A percentile compares a stretch with the other conserved stretches of the same genome.
Evolutionary conservation across 2,329 filamentous ascomycete genomes (phyloP).

Genomic region (Colletotrichum sp.): DNA sequence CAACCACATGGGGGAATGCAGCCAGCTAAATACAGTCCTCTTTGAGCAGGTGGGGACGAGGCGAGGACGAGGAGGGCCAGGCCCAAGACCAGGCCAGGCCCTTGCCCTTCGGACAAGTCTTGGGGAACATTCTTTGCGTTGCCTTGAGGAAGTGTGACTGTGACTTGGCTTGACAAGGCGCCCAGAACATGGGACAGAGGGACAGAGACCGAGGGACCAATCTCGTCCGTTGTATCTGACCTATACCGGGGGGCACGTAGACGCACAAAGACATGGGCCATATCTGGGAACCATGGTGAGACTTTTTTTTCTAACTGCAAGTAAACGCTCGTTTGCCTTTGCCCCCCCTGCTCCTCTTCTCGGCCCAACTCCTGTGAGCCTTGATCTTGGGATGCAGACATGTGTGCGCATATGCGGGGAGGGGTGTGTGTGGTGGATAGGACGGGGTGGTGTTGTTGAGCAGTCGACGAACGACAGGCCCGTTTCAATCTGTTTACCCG

Average conservation of each 20-base stretch:
- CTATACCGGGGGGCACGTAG: background rate
- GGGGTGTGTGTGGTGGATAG: background rate
- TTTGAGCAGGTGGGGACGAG: background rate
- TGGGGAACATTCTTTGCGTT: slow-evolving; percentile 8
- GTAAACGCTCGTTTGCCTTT: background rate
- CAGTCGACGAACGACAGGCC: slow-evolving; percentile 6
- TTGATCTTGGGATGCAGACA: background rate
- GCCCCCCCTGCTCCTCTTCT: background rate
- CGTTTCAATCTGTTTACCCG: slow-evolving; percentile 18
- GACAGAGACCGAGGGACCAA: background rate
- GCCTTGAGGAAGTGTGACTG: background rate
- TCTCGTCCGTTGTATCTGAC: slow-evolving; percentile 5
- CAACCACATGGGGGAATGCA: slow-evolving; percentile 19
- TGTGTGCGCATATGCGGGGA: background rate
- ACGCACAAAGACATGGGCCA: slow-evolving; percentile 6
- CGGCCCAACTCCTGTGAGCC: slow-evolving; percentile 10
- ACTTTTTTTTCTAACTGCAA: background rate
- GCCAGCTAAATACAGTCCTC: slow-evolving; percentile 17
- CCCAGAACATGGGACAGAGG: background rate
- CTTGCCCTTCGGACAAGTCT: background rate
- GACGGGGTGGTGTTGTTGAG: background rate
- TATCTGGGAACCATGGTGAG: slow-evolving; percentile 9
- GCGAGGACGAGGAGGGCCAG: background rate
- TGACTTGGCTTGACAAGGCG: background rate
- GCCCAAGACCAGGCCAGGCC: background rate